Conservation (phyloP, 148 eudicot genomes). For the Chenopodium quinoa region DNA sequence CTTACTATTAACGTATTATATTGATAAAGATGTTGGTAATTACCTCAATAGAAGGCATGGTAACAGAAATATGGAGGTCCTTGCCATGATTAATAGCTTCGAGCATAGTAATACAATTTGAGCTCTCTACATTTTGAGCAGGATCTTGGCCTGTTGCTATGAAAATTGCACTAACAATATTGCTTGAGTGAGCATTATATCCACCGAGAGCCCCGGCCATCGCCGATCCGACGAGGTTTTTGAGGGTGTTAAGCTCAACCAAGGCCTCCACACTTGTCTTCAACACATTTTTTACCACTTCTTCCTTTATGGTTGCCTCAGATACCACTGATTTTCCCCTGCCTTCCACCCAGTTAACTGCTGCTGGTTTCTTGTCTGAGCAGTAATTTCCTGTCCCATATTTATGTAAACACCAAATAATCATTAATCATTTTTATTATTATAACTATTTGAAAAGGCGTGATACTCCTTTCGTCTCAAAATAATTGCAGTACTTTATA, state of each 20-base stretch:
- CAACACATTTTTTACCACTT: conserved; percentile 47
- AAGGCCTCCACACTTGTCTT: conserved; percentile 46
- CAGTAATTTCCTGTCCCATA: conserved; percentile 50
- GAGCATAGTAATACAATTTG: conserved; percentile 66
- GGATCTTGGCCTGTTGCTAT: conserved; percentile 72
- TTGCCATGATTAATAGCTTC: conserved; percentile 52
- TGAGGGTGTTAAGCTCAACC: conserved; percentile 63
- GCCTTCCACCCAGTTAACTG: conserved; percentile 68
- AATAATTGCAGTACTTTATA: not conserved
- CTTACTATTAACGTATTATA: too few relatives aligned
- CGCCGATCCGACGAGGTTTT: conserved; percentile 60
- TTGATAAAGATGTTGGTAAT: not conserved
- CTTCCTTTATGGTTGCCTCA: conserved; percentile 51
- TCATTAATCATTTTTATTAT: not conserved
- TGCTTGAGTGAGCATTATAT: conserved; percentile 64
- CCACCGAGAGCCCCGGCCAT: conserved; percentile 63
- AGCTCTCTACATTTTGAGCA: conserved; percentile 63
- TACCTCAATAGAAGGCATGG: conserved; percentile 66
- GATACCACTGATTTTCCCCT: conserved; percentile 66
- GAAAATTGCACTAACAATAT: conserved; percentile 54
- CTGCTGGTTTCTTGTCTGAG: conserved; percentile 65
- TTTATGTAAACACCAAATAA: not conserved
- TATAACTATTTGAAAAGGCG: too few relatives aligned
- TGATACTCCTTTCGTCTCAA: not conserved
- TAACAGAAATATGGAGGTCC: conserved; percentile 59